Evolutionary conservation across 257 asterid species (phyloP), one percentile per base, ranked within the genome.

Genomic region (Solanum sejunctum): DNA sequence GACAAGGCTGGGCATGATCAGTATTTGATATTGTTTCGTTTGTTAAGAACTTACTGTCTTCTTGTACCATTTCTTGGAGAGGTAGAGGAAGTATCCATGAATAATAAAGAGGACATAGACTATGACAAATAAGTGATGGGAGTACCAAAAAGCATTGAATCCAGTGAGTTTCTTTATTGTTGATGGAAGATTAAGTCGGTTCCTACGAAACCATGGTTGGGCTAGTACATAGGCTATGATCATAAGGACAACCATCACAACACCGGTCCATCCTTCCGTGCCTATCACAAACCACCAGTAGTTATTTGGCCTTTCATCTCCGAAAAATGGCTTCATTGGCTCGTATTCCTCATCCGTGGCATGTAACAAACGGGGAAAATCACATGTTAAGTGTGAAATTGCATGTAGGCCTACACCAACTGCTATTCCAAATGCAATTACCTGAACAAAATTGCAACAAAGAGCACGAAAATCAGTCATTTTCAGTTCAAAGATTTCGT

Each of bases 111-210:
- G 84, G 20, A 88, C 87, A 63, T 92, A 93, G 23, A 93, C 95
- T 6, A 93, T 73, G 21, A 88, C 88, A 54, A 91, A 89, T 7
- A 92, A 84, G 86, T 93, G 95, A 80, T 93, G 97, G 0, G 95
- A 92, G 60, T 92, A 93, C 97, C 97, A 93, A 36, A 93, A 93
- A 45, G 97, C 95, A 69, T 93, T 93, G 86, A 91, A 93, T 7
- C 97, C 95, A 3, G 97, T 89, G 71, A 92, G 91, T 70, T 87
- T 89, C 85, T 92, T 52, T 8, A 93, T 73, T 1, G 94, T 93
- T 73, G 84, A 86, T 1, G 95, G 97, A 0, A 93, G 61, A 77
- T 86, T 89, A 0, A 92, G 70, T 7, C 84, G 75, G 45, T 70
- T 85, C 51, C 88, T 70, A n/a, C 88, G 83, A 32, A 85, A 85